Percentiles rank a stretch among this genome's conserved stretches.
These are phyloP conservation scores for Sanghuangporus sanghuang DNA, from an alignment of 1,284 basidiomycete species.

Conservation along the genomic window DNA sequence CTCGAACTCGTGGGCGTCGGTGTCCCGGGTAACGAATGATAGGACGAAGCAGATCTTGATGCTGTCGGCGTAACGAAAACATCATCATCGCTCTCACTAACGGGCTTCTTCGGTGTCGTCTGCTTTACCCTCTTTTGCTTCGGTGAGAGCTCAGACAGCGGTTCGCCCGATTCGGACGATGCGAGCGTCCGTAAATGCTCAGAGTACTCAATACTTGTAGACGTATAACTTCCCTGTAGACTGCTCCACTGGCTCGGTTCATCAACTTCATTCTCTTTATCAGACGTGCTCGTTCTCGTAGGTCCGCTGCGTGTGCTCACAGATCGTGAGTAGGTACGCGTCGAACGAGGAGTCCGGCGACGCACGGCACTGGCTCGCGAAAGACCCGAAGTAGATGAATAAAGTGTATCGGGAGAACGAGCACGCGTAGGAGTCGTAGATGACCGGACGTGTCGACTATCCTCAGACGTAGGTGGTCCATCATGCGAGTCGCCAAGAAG, in stretches of 20 bases:
- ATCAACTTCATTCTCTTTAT: constrained; percentile 48
- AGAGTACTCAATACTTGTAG: constrained; percentile 9
- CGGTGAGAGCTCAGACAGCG: not conserved
- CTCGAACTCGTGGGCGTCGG: constrained; percentile 13
- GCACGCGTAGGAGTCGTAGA: constrained; percentile 22
- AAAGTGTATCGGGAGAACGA: constrained; percentile 9
- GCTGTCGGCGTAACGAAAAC: constrained; percentile 11
- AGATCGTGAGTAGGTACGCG: constrained; percentile 33
- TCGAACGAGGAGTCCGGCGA: constrained; percentile 41
- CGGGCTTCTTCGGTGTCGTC: not conserved
- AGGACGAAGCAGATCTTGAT: constrained; percentile 4
- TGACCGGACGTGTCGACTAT: constrained; percentile 18
- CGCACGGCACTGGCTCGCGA: constrained; percentile 56
- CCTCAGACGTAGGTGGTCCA: constrained; percentile 25
- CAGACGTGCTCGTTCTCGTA: constrained; percentile 29
- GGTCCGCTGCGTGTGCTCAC: constrained; percentile 6
- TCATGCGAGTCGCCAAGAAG: constrained; percentile 55
- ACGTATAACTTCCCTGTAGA: constrained; percentile 22
- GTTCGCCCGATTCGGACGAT: constrained; percentile 15
- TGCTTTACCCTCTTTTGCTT: not conserved
- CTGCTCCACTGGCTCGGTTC: constrained; percentile 8
- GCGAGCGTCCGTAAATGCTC: not conserved
- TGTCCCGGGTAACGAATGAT: constrained; percentile 14
- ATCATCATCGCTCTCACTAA: constrained; percentile 10
- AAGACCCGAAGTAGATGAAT: constrained; percentile 27